Percentiles rank a stretch among this genome's conserved stretches.
These are phyloP conservation scores for Elsinoe fawcettii DNA, from an alignment of 2,329 filamentous ascomycete genomes.

Conservation along the genomic window DNA sequence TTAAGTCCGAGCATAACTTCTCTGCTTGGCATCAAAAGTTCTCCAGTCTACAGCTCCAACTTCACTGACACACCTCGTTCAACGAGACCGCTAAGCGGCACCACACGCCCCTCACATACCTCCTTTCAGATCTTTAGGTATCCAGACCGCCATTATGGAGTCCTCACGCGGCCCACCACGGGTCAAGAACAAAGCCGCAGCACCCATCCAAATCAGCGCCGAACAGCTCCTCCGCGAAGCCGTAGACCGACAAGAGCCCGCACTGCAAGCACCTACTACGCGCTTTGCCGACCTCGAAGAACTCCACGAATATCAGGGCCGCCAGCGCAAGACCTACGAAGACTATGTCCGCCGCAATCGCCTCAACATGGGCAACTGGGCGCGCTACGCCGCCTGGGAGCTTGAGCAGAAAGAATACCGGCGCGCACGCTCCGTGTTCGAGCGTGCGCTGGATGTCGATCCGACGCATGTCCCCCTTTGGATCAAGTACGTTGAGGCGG, in stretches of 20 bases:
- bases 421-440: constrained; percentile 85
- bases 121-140: background rate
- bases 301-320: constrained; percentile 91
- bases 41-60: background rate
- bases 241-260: constrained; percentile 87
- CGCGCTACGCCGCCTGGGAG: constrained; percentile 95
- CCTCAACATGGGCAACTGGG: constrained; percentile 98
- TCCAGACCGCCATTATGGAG: constrained; percentile 60
- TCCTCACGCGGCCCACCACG: constrained; percentile 80
- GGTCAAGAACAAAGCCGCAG: constrained; percentile 98
- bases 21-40: constrained; percentile 9
- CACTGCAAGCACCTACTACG: constrained; percentile 82
- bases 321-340: constrained; percentile 94
- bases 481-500: constrained; percentile 89
- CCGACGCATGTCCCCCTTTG: constrained; percentile 78
- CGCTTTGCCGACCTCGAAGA: constrained; percentile 95
- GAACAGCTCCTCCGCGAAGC: constrained; percentile 96
- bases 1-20: background rate
- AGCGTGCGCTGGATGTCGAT: constrained; percentile 87
- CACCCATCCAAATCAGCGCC: constrained; percentile 75
- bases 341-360: constrained; percentile 94
- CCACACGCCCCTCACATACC: background rate
- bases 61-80: background rate
- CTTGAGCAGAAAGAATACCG: constrained; percentile 96
- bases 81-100: background rate